Percentiles rank a stretch among this genome's conserved stretches.
Evolutionary conservation across 805 yeast genomes (phyloP).

Genomic region (Zygosaccharomyces rouxii): DNA sequence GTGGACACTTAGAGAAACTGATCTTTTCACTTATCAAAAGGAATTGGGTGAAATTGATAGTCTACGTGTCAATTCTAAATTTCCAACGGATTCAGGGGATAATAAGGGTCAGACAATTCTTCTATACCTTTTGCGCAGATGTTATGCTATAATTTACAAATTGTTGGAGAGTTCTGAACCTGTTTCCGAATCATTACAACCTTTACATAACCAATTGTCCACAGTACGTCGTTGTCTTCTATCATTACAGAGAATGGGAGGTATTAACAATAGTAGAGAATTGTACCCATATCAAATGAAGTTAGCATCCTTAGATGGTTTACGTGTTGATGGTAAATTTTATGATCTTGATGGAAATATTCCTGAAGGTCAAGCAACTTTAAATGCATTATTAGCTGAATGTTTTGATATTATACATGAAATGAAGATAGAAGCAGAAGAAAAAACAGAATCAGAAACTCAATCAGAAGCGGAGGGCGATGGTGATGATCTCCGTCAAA

Average conservation of each 20-base stretch:
- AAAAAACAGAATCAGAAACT: constrained; percentile 39
- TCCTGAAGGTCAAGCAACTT: constrained; percentile 98
- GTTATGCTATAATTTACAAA: constrained; percentile 87
- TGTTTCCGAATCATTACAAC: constrained; percentile 88
- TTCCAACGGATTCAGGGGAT: constrained; percentile 37
- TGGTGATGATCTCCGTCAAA: constrained; percentile 15
- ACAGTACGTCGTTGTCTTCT: constrained; percentile 87
- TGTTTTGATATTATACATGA: constrained; percentile 94
- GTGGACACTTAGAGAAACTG: constrained; percentile 97
- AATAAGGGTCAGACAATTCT: constrained; percentile 57
- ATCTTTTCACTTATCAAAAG: constrained; percentile 77
- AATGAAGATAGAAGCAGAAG: constrained; percentile 78
- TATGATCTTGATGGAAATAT: constrained; percentile 72
- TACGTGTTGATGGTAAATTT: constrained; percentile 88
- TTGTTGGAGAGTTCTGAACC: constrained; percentile 91
- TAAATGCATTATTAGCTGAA: constrained; percentile 84
- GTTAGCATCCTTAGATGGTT: constrained; percentile 80
- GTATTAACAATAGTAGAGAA: constrained; percentile 81
- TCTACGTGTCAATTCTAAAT: constrained; percentile 58
- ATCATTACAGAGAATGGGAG: constrained; percentile 90
- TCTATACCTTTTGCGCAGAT: constrained; percentile 78
- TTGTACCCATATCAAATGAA: constrained; percentile 95
- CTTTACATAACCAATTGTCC: constrained; percentile 86
- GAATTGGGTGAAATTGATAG: constrained; percentile 70
- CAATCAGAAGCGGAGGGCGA: constrained; percentile 17